Base-by-base conservation (phyloP, 2,329 filamentous ascomycete species). In the Massarina eburnea region DNA sequence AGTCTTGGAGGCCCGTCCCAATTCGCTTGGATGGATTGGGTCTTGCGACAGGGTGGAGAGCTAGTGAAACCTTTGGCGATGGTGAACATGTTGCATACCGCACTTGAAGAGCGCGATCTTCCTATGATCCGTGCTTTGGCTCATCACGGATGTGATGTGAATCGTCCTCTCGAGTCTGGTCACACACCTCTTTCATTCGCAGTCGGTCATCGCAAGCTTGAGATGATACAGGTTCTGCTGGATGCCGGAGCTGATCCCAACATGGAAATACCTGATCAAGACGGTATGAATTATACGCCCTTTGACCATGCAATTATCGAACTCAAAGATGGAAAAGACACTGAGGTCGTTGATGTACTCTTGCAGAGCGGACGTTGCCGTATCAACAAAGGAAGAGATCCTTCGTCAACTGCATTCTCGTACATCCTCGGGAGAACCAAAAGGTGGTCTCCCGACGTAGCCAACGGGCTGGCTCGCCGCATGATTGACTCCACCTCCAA, bases 11-110 rank as follows among this genome's bases (percentile, higher is more conserved):
- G 39, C 14, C 21, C 40, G 8, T 27, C 32, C 2, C 32, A 52
- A 14, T 41, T 39, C 32, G 50, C 41, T 2, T 64, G 60, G 60
- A 36, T 64, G 29, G 24, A 44, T 18, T 61, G 57, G 54, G 46
- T 59, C 10, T 35, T 62, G 4, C 44, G 53, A 12, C 41, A 52
- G 22, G 58, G 58, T 21, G 59, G 58, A 7, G 30, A 51, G 14
- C 41, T 61, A 14, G 39, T 62, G 12, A 49, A 40, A n/a, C 22
- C 41, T 19, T 30, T 24, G 32, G 55, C 57, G 6, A 41, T 55
- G 30, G 22, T 14, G 17, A 53, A 52, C 20, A 52, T 64, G 48
- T 29, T 58, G 24, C 44, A 51, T 27, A 36, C 39, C 30, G 55
- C 57, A 12, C 20, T 61, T 1, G 32, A 42, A 29, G 36, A 56